Conservation (phyloP, 495 filamentous ascomycete species). For the Penicillium pancosmium region DNA sequence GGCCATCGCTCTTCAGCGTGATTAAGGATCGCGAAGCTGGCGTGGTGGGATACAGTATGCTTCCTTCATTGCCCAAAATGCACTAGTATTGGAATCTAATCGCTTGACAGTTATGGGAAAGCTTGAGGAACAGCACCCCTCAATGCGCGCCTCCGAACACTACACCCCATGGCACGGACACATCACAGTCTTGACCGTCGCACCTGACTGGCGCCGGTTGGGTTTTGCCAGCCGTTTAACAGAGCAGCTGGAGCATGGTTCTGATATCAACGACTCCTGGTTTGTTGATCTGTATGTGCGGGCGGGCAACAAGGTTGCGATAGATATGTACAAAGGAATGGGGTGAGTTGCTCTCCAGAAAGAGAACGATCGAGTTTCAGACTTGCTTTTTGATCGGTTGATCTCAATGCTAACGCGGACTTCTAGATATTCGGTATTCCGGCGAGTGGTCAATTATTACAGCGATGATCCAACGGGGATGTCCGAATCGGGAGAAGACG, state of each 20-base stretch:
- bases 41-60: constrained; percentile 89
- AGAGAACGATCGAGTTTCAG: not conserved
- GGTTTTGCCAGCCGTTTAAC: constrained; percentile 83
- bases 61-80: constrained; percentile 1
- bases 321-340: constrained; percentile 85
- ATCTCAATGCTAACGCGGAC: constrained; percentile 1
- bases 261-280: constrained; percentile 82
- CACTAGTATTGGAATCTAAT: not conserved
- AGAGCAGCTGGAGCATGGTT: constrained; percentile 73
- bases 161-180: constrained; percentile 98
- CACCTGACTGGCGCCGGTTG: constrained; percentile 79
- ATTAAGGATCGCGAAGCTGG: constrained; percentile 80
- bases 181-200: constrained; percentile 93
- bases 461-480: constrained; percentile 70
- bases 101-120: constrained; percentile 86
- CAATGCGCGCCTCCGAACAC: constrained; percentile 70
- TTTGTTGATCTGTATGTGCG: constrained; percentile 96
- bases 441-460: constrained; percentile 89
- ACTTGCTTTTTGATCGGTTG: not conserved
- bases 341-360: constrained; percentile 57
- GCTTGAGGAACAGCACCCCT: constrained; percentile 80
- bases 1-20: constrained; percentile 89
- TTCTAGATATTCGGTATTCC: constrained; percentile 72
- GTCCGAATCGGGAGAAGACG: constrained; percentile 70
- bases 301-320: constrained; percentile 82